Conservation (phyloP, 768 basidiomycete genomes). For the Boletellus emodensis region DNA sequence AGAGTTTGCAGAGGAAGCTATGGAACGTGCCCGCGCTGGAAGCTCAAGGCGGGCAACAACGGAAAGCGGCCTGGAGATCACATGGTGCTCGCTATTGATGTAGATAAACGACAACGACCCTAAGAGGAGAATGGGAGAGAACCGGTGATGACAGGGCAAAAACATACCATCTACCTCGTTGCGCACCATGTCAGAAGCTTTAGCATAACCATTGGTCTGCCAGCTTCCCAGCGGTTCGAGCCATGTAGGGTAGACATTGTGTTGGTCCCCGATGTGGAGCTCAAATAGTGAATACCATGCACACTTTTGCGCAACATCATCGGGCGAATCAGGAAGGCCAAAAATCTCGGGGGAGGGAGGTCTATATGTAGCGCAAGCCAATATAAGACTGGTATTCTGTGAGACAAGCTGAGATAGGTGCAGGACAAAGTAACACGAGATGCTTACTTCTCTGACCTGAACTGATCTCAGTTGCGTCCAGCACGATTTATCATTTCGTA, state of each 20-base stretch:
- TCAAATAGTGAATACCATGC: slow-evolving; percentile 24
- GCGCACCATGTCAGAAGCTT: slow-evolving; percentile 42
- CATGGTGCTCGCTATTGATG: slow-evolving; percentile 40
- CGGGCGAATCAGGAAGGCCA: slow-evolving; percentile 16
- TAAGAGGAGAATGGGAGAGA: slow-evolving; percentile 14
- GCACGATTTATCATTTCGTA: slow-evolving; percentile 9
- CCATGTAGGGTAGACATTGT: slow-evolving; percentile 15
- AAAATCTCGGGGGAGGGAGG: slow-evolving; percentile 19
- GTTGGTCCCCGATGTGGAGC: slow-evolving; percentile 22
- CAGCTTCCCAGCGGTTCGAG: slow-evolving; percentile 53
- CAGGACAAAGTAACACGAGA: not conserved
- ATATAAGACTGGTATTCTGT: slow-evolving; percentile 31
- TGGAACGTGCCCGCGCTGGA: slow-evolving; percentile 11
- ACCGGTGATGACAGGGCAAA: not conserved
- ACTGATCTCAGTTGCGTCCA: slow-evolving; percentile 23
- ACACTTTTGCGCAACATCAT: slow-evolving; percentile 1
- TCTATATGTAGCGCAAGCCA: slow-evolving; percentile 42
- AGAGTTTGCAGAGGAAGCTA: slow-evolving; percentile 20
- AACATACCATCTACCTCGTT: slow-evolving; percentile 46
- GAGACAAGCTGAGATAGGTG: not conserved
- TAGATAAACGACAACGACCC: slow-evolving; percentile 32
- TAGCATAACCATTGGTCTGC: slow-evolving; percentile 46
- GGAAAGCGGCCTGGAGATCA: slow-evolving; percentile 42
- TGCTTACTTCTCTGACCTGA: slow-evolving; percentile 18
- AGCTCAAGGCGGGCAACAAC: slow-evolving; percentile 26